phyloP scores from a whole-genome alignment of 108 stramenopile species.

The Cyclotella cryptica region DNA sequence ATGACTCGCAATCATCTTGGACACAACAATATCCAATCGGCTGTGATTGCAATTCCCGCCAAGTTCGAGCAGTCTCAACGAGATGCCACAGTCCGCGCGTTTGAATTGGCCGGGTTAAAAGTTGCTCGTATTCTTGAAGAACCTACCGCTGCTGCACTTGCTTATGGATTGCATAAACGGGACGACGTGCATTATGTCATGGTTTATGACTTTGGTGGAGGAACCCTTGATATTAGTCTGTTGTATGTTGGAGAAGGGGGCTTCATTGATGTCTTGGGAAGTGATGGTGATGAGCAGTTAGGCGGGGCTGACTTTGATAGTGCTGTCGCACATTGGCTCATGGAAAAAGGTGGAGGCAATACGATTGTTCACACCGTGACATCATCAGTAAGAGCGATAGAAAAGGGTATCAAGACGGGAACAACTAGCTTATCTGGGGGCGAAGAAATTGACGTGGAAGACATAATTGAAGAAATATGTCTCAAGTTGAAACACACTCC shows the following conservation, averaged over 20 bases:
- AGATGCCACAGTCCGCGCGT: constrained; percentile 81
- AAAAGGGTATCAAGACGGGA: constrained; percentile 11
- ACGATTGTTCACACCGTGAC: constrained; percentile 30
- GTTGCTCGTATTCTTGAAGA: constrained; percentile 92
- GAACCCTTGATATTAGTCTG: constrained; percentile 95
- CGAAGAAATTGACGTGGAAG: constrained; percentile 57
- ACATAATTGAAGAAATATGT: constrained; percentile 57
- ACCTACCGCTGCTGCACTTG: constrained; percentile 96
- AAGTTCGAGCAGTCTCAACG: constrained; percentile 92
- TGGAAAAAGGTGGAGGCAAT: constrained; percentile 34
- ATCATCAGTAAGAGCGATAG: constrained; percentile 36
- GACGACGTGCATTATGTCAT: constrained; percentile 94
- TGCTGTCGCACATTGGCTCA: constrained; percentile 77
- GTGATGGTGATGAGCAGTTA: constrained; percentile 91
- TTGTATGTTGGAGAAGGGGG: constrained; percentile 92
- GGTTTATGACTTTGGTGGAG: constrained; percentile 98
- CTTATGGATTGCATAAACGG: constrained; percentile 95
- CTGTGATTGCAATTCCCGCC: constrained; percentile 97
- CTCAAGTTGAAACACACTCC: constrained; percentile 55
- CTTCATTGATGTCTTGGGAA: constrained; percentile 91
- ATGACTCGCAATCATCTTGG: constrained; percentile 78
- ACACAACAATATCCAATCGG: constrained; percentile 89
- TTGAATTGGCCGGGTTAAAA: constrained; percentile 80
- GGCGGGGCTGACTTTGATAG: constrained; percentile 94
- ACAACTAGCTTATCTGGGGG: neutral